Base-by-base conservation (phyloP, 169 alveolate species). In the Eimeria praecox region DNA sequence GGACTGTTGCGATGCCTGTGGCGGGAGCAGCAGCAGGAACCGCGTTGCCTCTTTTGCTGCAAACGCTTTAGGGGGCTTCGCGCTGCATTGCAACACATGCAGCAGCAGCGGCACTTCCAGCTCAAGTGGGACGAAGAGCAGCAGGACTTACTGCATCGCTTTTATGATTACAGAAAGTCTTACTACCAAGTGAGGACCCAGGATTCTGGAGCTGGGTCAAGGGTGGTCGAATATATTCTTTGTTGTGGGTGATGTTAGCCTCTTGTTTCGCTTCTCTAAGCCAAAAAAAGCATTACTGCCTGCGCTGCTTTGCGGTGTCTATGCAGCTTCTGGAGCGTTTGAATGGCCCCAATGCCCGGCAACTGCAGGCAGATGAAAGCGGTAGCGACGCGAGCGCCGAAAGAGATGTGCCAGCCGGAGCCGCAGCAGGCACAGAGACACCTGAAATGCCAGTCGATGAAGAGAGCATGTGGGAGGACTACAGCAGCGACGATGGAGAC, bases 31-130 rank as follows among this genome's bases (percentile, higher is more conserved):
- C 94, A 88, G 94, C 83, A 44, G 71, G 71, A 66, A 86, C 94
- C 86, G n/a, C 71, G 94, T 59, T 88, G 94, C 27, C 94, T 66
- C 24, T 69, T 66, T 46, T 69, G 94, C 86, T 88, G 86, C 86
- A 40, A 40, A 62, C 86, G 86, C 35, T 88, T 88, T 22, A 42
- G 71, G 44, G 83, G 94, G 35, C 42, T 62, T 46, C 86, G 86
- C 54, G 94, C 86, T 33, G 94, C 94, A 44, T 62, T 62, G 86
- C 94, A 88, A 80, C 94, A 88, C 64, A 62, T 66, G 94, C 94
- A 88, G 86, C 94, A 88, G 94, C 94, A 88, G 38, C 59, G 94
- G 94, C 92, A 86, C 66, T 86, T 86, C 62, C 92, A 86, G 38
- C 92, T 86, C 80, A 86, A 86, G n/a, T 86, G 75, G 75, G 46